Percentiles rank a stretch among this genome's conserved stretches.
Evolutionary conservation across 305 asterid species (phyloP).

Genomic region (Striga hermonthica): DNA sequence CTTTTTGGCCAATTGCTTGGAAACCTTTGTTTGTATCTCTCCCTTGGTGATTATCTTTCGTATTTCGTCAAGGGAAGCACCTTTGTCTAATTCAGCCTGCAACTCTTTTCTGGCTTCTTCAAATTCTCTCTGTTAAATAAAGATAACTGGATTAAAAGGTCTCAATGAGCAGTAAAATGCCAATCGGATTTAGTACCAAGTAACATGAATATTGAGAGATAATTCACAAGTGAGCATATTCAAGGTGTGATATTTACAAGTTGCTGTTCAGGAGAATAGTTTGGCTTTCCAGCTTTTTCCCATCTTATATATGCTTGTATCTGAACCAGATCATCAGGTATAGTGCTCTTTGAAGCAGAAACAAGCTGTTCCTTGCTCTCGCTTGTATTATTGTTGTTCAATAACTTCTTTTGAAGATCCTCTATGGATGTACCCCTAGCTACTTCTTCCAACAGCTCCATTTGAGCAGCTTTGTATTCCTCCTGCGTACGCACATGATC

Average conservation of each 20-base stretch:
- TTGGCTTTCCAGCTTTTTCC: slow-evolving; percentile 95
- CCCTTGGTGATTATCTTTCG: slow-evolving; percentile 59
- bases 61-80: slow-evolving; percentile 62
- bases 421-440: slow-evolving; percentile 66
- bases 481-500: slow-evolving; percentile 45
- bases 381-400: slow-evolving; percentile 45
- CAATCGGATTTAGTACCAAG: slow-evolving; percentile 15
- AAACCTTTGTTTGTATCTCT: slow-evolving; percentile 61
- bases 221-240: slow-evolving; percentile 24
- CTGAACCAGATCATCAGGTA: slow-evolving; percentile 81
- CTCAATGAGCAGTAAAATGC: slow-evolving; percentile 22
- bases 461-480: slow-evolving; percentile 92
- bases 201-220: slow-evolving; percentile 16
- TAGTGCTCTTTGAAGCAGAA: slow-evolving; percentile 48
- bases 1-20: slow-evolving; percentile 45
- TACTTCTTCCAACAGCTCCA: slow-evolving; percentile 80
- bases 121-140: slow-evolving; percentile 65
- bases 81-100: slow-evolving; percentile 72
- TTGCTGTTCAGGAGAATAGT: slow-evolving; percentile 72
- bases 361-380: slow-evolving; percentile 41
- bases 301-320: slow-evolving; percentile 73
- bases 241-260: slow-evolving; percentile 50
- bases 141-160: slow-evolving; percentile 28
- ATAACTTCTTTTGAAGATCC: slow-evolving; percentile 69
- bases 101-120: slow-evolving; percentile 88